Percentiles rank a stretch among this genome's conserved stretches.
Evolutionary conservation across 106 monocot species (phyloP).

Genomic region (Apostasia ramifera): DNA sequence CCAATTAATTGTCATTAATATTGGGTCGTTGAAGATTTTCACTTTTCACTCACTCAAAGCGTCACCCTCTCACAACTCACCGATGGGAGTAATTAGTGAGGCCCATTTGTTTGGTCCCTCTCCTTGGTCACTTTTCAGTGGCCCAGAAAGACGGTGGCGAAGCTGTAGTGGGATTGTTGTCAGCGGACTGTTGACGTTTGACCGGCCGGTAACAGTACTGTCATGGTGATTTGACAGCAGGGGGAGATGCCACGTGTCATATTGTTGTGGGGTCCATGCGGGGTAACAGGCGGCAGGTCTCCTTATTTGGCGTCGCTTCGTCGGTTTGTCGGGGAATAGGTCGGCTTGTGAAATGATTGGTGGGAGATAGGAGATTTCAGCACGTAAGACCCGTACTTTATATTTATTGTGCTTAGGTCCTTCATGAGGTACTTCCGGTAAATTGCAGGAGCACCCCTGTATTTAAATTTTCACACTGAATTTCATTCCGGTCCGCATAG

Average conservation of each 20-base stretch:
- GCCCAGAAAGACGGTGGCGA: background rate
- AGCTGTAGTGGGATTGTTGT: background rate
- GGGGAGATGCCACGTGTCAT: constrained; percentile 24
- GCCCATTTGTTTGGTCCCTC: too few species aligned
- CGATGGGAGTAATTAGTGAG: background rate
- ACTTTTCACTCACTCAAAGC: background rate
- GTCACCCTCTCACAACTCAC: background rate
- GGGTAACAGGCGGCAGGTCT: constrained; percentile 47
- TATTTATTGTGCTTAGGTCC: too few species aligned
- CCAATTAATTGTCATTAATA: background rate
- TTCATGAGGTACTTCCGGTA: too few species aligned
- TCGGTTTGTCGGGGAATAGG: constrained; percentile 39
- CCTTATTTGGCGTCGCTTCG: constrained; percentile 30
- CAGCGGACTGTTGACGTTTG: background rate
- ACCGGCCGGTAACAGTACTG: background rate
- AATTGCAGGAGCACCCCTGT: too few species aligned
- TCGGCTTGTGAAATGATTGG: constrained; percentile 36
- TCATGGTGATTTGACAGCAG: background rate
- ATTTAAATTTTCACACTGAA: too few species aligned
- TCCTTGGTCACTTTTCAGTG: too few species aligned
- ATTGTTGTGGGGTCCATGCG: constrained; percentile 15
- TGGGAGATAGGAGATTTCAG: too few species aligned
- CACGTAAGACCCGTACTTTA: too few species aligned
- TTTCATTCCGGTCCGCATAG: too few species aligned
- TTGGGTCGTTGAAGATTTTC: background rate